Evolutionary conservation across 305 asterid species (phyloP), one percentile per base, ranked within the genome.

Genomic region (Fraxinus floribunda): DNA sequence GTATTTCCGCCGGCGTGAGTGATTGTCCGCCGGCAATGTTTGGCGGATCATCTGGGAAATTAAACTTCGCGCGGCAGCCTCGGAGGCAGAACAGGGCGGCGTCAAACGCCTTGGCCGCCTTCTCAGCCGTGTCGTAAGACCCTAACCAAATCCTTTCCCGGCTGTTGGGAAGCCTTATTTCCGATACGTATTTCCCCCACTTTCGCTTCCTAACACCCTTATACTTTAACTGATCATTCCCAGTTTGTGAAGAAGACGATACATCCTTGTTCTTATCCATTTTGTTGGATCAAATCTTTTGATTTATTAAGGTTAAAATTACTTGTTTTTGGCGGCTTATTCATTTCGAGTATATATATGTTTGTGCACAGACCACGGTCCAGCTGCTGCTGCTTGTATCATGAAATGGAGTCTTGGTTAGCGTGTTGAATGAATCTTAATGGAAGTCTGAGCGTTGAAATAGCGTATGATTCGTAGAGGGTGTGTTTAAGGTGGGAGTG

Each of bases 61-160:
- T 91, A 84, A 91, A 86, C 62, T 88, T 89, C 0, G 93, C 95
- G 70, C 4, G 30, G 82, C 75, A 78, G 76, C 93, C 95, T 2
- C 95, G 91, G 72, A 91, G 90, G 89, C 93, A 90, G 86, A 88
- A 87, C 49, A 85, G 62, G 77, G 94, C 93, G 66, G 92, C 93
- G 80, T 90, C 95, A 84, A 91, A 91, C 0, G 95, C 95, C 7
- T 89, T 44, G 0, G 94, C 94, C 7, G 93, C 94, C 79, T 87
- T 90, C 90, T 90, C 90, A 0, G 93, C 86, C 44, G 92, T 82
- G 82, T 90, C 91, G 81, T 87, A 91, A 15, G 95, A 90, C 75
- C 95, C 95, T 78, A 91, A 89, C 95, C 95, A 91, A 80, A 91
- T 91, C 4, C 95, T 88, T 4, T 91, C 93, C 7, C 93, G 88